phyloP scores from a whole-genome alignment of 805 yeast genomes.

The Ogataea pini region DNA sequence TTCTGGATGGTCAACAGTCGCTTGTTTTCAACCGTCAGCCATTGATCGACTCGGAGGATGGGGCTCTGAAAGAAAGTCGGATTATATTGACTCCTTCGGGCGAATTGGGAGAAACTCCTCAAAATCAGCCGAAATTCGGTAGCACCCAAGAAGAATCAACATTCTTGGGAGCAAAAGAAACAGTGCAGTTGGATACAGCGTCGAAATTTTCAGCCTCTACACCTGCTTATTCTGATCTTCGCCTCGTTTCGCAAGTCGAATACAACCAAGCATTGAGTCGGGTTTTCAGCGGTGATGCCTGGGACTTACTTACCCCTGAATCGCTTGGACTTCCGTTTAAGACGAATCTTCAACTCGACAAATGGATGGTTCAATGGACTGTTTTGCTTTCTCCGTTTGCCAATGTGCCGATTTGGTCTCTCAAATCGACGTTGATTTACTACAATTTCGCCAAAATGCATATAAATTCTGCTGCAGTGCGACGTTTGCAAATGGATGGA shows the following conservation, averaged over 20 bases:
- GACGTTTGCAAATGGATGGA: constrained; percentile 42
- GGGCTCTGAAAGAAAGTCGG: constrained; percentile 41
- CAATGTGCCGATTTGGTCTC: constrained; percentile 58
- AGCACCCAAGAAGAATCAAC: no score
- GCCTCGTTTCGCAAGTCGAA: constrained; percentile 66
- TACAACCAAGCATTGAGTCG: constrained; percentile 63
- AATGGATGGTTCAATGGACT: constrained; percentile 83
- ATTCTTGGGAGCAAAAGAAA: no score
- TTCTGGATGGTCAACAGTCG: constrained; percentile 70
- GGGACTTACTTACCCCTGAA: constrained; percentile 61
- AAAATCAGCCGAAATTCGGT: no score
- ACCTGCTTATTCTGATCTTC: constrained; percentile 45
- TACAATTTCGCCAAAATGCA: constrained; percentile 78
- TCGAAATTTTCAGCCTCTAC: no score
- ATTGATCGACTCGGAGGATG: constrained; percentile 49
- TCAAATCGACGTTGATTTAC: constrained; percentile 67
- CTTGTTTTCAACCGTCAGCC: constrained; percentile 59
- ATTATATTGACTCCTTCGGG: not conserved
- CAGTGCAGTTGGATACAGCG: no score
- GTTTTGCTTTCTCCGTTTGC: constrained; percentile 62
- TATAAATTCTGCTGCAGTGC: constrained; percentile 53
- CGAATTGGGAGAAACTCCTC: not conserved
- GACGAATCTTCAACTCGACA: constrained; percentile 64
- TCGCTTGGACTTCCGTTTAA: constrained; percentile 69
- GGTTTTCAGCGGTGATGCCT: constrained; percentile 57